Evolutionary conservation across 139 green algal species (phyloP).

Genomic region (Pleodorina starrii): DNA sequence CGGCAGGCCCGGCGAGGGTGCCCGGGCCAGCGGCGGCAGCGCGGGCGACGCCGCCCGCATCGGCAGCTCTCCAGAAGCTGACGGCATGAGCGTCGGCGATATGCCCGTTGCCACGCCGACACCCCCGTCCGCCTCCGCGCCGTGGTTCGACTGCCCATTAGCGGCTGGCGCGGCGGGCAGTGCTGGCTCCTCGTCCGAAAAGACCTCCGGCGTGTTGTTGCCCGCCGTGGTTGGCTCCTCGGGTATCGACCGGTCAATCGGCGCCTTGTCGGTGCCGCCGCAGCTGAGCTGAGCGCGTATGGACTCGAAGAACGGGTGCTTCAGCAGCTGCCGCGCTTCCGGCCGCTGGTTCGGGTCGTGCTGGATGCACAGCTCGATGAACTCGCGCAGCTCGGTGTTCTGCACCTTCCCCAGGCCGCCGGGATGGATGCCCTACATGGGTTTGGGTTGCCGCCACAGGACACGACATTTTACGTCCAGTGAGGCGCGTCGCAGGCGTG

Average conservation of each 20-base stretch:
- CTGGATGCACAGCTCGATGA: conserved; percentile 94
- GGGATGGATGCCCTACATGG: conserved; percentile 89
- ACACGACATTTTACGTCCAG: no score
- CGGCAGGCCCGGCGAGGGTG: neutral
- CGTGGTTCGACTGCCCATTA: neutral
- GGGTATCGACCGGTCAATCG: conserved; percentile 44
- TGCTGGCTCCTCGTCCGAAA: conserved; percentile 38
- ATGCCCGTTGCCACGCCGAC: neutral
- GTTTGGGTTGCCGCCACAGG: no score
- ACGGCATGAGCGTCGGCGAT: neutral
- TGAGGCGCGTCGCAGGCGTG: no score
- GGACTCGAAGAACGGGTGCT: conserved; percentile 92
- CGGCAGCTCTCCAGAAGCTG: conserved; percentile 20
- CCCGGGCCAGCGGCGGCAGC: neutral
- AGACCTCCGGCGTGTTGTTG: conserved; percentile 8
- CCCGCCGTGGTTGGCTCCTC: conserved; percentile 43
- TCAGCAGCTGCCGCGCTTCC: conserved; percentile 90
- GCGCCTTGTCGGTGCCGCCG: neutral
- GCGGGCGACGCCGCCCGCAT: neutral
- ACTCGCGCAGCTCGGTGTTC: conserved; percentile 82
- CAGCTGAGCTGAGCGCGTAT: conserved; percentile 65
- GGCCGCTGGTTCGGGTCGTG: conserved; percentile 77
- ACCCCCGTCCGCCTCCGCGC: neutral
- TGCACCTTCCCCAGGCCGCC: conserved; percentile 87
- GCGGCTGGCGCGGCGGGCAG: neutral